A percentile compares a stretch with the other conserved stretches of the same genome.
Evolutionary conservation across 2,329 filamentous ascomycete genomes (phyloP).

Genomic region (Huntiella decipiens): DNA sequence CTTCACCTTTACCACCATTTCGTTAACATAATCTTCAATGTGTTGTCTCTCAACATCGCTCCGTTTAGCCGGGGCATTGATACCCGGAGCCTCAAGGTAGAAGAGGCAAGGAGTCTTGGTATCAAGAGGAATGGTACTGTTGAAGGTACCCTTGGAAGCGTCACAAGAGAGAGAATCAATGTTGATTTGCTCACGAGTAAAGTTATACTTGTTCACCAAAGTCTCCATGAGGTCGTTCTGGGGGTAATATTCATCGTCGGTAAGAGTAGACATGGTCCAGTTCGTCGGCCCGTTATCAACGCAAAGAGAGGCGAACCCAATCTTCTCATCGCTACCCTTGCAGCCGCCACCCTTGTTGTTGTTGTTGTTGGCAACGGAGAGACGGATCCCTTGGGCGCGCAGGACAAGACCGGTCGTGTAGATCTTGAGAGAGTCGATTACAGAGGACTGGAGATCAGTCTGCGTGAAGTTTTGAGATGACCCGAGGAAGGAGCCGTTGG

Average conservation of each 20-base stretch:
- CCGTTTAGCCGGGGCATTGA: neutral
- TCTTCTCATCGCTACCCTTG: conserved; percentile 1
- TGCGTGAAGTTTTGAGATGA: conserved; percentile 11
- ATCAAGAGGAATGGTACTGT: conserved; percentile 2
- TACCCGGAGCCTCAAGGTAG: conserved; percentile 2
- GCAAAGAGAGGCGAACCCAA: conserved; percentile 5
- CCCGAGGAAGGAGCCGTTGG: conserved; percentile 11
- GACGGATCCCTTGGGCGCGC: conserved; percentile 8
- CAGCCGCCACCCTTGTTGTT: conserved; percentile 1
- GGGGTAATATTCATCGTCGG: conserved; percentile 5
- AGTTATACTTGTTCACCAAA: conserved; percentile 10
- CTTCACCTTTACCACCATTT: neutral
- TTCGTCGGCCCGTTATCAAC: conserved; percentile 1
- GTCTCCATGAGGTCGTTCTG: conserved; percentile 8
- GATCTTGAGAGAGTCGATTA: conserved; percentile 7
- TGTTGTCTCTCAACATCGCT: neutral
- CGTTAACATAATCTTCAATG: neutral
- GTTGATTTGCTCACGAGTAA: conserved; percentile 7
- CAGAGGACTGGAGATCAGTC: conserved; percentile 8
- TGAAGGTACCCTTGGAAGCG: conserved; percentile 4
- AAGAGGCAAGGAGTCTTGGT: conserved; percentile 6
- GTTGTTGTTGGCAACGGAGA: conserved; percentile 5
- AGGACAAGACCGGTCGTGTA: conserved; percentile 9
- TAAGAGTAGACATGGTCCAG: conserved; percentile 5
- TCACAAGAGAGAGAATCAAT: conserved; percentile 6